Base-by-base conservation (phyloP, 495 filamentous ascomycete genomes). In the Letharia columbiana region DNA sequence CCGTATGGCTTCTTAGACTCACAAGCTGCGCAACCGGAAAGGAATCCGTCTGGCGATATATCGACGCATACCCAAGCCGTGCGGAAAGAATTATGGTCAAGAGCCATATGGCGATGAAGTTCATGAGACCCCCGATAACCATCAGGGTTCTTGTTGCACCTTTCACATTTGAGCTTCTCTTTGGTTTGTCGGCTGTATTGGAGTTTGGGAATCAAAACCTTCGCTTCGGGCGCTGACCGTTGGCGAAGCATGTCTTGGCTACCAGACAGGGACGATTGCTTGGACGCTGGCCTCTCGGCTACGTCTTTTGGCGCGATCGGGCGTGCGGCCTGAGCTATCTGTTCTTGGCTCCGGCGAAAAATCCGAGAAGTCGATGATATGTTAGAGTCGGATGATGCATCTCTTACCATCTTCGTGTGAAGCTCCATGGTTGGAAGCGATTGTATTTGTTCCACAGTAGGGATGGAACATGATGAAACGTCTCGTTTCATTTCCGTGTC, bases 51-150 rank as follows among this genome's bases (percentile, higher is more conserved):
- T 0, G 79, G 71, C 6, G 83, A 85, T 59, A 87, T 83, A 52
- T 90, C 86, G n/a, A 86, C 77, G 72, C 89, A 92, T 10, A 96
- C 81, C 84, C 84, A 98, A 33, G 60, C 91, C 72, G 87, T 92
- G 67, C 89, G 85, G 28, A 83, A 77, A n/a, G 71, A 64, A 18
- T 86, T 83, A 71, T 98, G 94, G 50, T 89, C 87, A 41, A 91
- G 87, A 52, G 92, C 87, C 67, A 85, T 84, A 71, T 98, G 94
- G 39, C 93, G 87, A 17, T 89, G 87, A 42, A 98, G 86, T 72
- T 98, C 94, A 72, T 97, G 94, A 37, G 95, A 91, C 47, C 94
- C 94, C 28, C 94, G 87, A 75, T 96, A 98, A 23, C 93, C 93
- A 3, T 91, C 86, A 0, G 88, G 90, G 61, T 91, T 83, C 56